Base-by-base conservation (phyloP, 345 rosid species). In the Populus deltoides region DNA sequence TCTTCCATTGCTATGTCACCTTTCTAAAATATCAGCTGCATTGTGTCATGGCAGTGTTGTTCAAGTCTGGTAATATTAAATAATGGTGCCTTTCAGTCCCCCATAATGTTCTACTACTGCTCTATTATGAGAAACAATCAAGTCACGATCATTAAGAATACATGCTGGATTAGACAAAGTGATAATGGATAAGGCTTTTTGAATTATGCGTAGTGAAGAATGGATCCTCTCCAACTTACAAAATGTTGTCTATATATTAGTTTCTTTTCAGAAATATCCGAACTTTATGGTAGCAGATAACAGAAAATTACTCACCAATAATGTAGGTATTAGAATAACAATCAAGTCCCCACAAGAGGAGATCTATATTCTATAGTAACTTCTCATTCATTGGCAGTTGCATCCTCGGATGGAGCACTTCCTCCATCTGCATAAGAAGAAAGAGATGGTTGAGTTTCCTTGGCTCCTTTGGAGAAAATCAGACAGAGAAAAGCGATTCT, bases 341-440 rank as follows among this genome's bases (percentile, higher is more conserved):
- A 85, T 73, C 76, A 63, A 74, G 55, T 74, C 81, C 84, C 78
- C 83, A 51, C 66, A 63, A 80, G 70, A 82, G 68, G 51, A 36
- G 47, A 63, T 20, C 62, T 18, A 17, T 18, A 8, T 33, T 47
- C 29, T 43, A 17, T 18, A 8, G 35, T 47, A 10, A 36, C 29
- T 65, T 66, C 72, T 76, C 76, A 80, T 66, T 75, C 79, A 53
- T 33, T 66, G 3, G 71, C 25, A 68, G 75, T 25, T 70, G 79
- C 84, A 73, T 88, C 91, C 74, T 92, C 95, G 4, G 91, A 41
- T 71, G 85, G 88, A 78, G 90, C 86, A 86, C 88, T 86, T 55
- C 90, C 90, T 80, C 89, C 92, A 12, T 88, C 95, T 92, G 86
- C 79, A 81, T 57, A 68, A 36, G 27, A 36, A 61, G 18, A 29